These are phyloP conservation scores for Dothiorella sarmentorum DNA, from an alignment of 2,329 filamentous ascomycete genomes.

Conservation along the genomic window DNA sequence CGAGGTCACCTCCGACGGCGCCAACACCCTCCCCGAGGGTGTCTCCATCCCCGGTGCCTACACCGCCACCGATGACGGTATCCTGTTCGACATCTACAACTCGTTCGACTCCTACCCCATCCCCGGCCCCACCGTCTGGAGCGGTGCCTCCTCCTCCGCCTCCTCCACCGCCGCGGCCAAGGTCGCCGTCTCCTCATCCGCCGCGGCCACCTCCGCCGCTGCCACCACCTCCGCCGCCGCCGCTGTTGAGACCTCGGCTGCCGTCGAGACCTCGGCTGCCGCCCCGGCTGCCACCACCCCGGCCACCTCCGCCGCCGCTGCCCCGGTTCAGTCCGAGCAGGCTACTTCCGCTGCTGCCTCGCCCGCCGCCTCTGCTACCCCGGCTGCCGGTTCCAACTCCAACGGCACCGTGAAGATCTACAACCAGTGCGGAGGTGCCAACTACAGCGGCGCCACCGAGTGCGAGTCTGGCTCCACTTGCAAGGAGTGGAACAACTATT, in stretches of 20 bases:
- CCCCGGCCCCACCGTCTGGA: constrained; percentile 43
- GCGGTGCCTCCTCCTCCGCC: constrained; percentile 24
- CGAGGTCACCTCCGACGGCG: neutral
- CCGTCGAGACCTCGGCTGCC: neutral
- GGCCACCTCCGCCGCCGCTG: constrained; percentile 21
- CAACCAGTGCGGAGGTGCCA: constrained; percentile 39
- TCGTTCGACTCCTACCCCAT: constrained; percentile 38
- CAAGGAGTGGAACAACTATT: constrained; percentile 39
- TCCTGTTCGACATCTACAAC: constrained; percentile 43
- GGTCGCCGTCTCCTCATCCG: constrained; percentile 20
- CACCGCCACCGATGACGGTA: constrained; percentile 37
- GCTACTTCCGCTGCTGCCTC: constrained; percentile 19
- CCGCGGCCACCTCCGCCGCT: constrained; percentile 22
- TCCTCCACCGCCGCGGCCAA: too few species aligned
- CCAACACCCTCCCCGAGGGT: constrained; percentile 32
- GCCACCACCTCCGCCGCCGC: constrained; percentile 20
- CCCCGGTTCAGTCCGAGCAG: constrained; percentile 19
- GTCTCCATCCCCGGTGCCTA: constrained; percentile 48
- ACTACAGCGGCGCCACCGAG: constrained; percentile 35
- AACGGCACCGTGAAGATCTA: constrained; percentile 30
- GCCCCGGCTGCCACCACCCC: too few species aligned
- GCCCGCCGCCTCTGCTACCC: constrained; percentile 16
- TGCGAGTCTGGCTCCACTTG: constrained; percentile 40
- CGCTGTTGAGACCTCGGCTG: neutral
- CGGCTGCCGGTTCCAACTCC: neutral